phyloP scores from a whole-genome alignment of 140 eudicot genomes.

The Anethum foeniculum region DNA sequence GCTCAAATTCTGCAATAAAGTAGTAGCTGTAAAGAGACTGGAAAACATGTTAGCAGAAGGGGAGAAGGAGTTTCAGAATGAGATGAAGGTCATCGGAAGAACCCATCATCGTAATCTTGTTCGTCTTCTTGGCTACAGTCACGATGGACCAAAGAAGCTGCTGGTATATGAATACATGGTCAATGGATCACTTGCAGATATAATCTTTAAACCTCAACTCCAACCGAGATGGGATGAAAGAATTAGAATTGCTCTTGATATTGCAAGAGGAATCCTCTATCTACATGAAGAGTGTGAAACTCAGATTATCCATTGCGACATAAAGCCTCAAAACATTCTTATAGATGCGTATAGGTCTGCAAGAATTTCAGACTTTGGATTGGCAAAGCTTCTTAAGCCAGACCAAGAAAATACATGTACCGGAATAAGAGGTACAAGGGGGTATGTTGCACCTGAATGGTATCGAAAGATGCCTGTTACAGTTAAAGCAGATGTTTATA shows the following conservation, averaged over 20 bases:
- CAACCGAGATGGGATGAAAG: conserved; percentile 37
- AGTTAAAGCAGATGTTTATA: conserved; percentile 56
- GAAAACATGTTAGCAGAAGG: conserved; percentile 38
- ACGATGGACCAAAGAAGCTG: conserved; percentile 40
- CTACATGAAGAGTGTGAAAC: conserved; percentile 62
- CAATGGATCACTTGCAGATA: conserved; percentile 53
- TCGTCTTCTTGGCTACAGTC: conserved; percentile 52
- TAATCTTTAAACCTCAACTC: conserved; percentile 23
- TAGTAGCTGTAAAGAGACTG: conserved; percentile 51
- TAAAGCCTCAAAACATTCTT: conserved; percentile 60
- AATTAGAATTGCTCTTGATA: conserved; percentile 29
- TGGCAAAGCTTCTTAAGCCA: conserved; percentile 56
- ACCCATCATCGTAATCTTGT: conserved; percentile 64
- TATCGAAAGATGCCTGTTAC: conserved; percentile 36
- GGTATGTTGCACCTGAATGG: conserved; percentile 68
- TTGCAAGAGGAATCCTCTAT: conserved; percentile 53
- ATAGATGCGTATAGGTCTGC: conserved; percentile 43
- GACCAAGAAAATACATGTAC: conserved; percentile 49
- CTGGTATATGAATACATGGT: conserved; percentile 65
- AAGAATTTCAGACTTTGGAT: conserved; percentile 60
- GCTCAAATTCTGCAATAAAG: conserved; percentile 24
- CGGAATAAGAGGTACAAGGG: conserved; percentile 52
- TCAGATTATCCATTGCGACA: conserved; percentile 62
- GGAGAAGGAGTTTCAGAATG: conserved; percentile 40
- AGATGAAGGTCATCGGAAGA: conserved; percentile 40